A percentile compares a stretch with the other conserved stretches of the same genome.
These are phyloP conservation scores for Prototheca wickerhamii DNA, from an alignment of 163 green algal species.

Conservation along the genomic window DNA sequence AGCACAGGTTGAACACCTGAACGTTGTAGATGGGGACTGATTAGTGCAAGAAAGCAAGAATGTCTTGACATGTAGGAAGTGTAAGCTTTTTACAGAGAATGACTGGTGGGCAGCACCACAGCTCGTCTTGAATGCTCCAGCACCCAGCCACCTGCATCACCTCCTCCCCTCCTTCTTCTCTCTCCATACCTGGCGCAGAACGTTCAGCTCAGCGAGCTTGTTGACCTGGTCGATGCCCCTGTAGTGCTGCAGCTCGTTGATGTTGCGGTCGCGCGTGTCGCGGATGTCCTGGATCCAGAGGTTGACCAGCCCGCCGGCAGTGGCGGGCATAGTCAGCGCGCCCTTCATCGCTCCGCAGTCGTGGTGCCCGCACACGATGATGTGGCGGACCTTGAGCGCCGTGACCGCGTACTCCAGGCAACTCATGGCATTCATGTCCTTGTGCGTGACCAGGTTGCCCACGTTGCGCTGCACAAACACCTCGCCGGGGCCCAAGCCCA, in stretches of 20 bases:
- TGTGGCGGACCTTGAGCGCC: constrained; percentile 49
- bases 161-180: not conserved
- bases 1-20: constrained; percentile 75
- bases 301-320: constrained; percentile 50
- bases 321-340: constrained; percentile 51
- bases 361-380: constrained; percentile 77
- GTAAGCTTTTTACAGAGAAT: too few species aligned
- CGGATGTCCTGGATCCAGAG: constrained; percentile 77
- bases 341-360: constrained; percentile 65
- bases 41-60: not conserved
- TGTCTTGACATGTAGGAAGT: too few species aligned
- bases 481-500: constrained; percentile 58
- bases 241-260: constrained; percentile 42
- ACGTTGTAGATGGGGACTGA: not conserved
- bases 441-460: constrained; percentile 67
- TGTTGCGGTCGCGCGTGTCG: constrained; percentile 38
- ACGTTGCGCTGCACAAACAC: constrained; percentile 86
- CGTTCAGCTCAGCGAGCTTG: constrained; percentile 71
- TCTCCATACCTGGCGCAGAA: constrained; percentile 27
- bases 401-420: constrained; percentile 71
- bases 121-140: too few species aligned
- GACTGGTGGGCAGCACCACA: too few species aligned
- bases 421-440: constrained; percentile 72
- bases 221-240: constrained; percentile 24
- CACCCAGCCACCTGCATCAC: not conserved